These are phyloP conservation scores for Penicillium samsonianum DNA, from an alignment of 495 filamentous ascomycete genomes.

Conservation along the genomic window DNA sequence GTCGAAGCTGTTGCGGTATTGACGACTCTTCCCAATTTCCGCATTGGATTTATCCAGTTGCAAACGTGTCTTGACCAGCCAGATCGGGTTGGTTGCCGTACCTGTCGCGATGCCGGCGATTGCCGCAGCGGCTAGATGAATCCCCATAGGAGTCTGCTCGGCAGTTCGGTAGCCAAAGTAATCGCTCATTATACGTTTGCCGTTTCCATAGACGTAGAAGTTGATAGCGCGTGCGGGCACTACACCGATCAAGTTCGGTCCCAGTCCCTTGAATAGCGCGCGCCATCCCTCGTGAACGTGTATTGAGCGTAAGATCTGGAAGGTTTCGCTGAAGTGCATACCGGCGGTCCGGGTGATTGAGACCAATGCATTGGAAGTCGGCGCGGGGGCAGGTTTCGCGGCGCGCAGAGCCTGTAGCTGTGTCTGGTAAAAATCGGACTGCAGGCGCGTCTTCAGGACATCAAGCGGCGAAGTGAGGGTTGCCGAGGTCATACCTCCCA, in stretches of 20 bases:
- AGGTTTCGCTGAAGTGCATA: slow-evolving; percentile 56
- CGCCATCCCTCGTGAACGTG: slow-evolving; percentile 56
- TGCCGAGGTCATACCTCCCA: slow-evolving; percentile 85
- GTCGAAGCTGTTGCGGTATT: slow-evolving; percentile 57
- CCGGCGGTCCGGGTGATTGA: slow-evolving; percentile 47
- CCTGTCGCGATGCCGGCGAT: slow-evolving; percentile 58
- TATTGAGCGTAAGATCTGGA: slow-evolving; percentile 57
- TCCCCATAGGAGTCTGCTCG: slow-evolving; percentile 43
- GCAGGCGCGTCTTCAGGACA: slow-evolving; percentile 85
- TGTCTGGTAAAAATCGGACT: slow-evolving; percentile 86
- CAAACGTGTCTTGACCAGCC: slow-evolving; percentile 60
- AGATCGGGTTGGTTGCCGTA: slow-evolving; percentile 62
- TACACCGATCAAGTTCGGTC: slow-evolving; percentile 58
- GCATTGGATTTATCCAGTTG: slow-evolving; percentile 56
- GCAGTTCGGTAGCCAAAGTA: slow-evolving; percentile 44
- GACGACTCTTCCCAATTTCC: slow-evolving; percentile 41
- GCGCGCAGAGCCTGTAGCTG: slow-evolving; percentile 54
- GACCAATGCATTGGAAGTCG: slow-evolving; percentile 40
- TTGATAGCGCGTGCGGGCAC: slow-evolving; percentile 61
- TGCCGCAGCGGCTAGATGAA: slow-evolving; percentile 54
- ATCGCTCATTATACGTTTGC: slow-evolving; percentile 52
- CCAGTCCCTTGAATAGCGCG: slow-evolving; percentile 60
- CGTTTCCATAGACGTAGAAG: slow-evolving; percentile 61
- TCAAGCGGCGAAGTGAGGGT: slow-evolving; percentile 86
- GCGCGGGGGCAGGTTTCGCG: slow-evolving; percentile 42